Percentiles rank a stretch among this genome's conserved stretches.
Evolutionary conservation across 768 basidiomycete species (phyloP).

Genomic region (Boletus subparvulus): DNA sequence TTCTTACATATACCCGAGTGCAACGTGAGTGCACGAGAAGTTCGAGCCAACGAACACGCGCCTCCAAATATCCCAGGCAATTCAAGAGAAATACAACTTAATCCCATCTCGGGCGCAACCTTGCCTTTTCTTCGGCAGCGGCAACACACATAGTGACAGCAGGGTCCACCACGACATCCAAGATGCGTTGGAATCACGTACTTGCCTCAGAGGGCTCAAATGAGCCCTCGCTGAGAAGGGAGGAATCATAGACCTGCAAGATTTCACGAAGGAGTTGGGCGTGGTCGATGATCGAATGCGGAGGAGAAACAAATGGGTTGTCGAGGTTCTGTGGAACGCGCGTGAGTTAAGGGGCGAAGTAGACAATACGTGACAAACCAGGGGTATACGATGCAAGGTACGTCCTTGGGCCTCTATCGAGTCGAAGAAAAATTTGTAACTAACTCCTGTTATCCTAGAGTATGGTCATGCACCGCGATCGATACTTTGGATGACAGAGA

Average conservation of each 20-base stretch:
- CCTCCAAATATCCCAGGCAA: conserved; percentile 80
- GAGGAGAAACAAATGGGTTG: conserved; percentile 71
- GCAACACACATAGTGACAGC: conserved; percentile 71
- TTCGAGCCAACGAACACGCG: conserved; percentile 33
- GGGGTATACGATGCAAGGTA: conserved; percentile 49
- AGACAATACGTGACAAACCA: conserved; percentile 40
- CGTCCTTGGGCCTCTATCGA: conserved; percentile 84
- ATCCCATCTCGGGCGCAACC: conserved; percentile 68
- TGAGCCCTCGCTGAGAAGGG: conserved; percentile 60
- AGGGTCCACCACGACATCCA: conserved; percentile 86
- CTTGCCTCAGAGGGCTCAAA: conserved; percentile 9
- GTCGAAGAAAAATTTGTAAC: conserved; percentile 85
- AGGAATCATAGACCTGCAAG: conserved; percentile 85
- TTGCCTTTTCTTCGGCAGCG: conserved; percentile 65
- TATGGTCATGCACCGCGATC: neutral
- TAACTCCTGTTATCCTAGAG: conserved; percentile 71
- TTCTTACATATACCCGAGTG: too few species aligned
- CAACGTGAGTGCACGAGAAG: too few species aligned
- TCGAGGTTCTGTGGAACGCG: conserved; percentile 52
- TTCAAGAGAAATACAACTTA: conserved; percentile 81
- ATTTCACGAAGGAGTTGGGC: conserved; percentile 84
- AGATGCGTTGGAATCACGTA: conserved; percentile 41
- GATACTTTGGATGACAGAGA: conserved; percentile 34
- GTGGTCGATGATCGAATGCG: conserved; percentile 77
- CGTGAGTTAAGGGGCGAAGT: neutral